These are phyloP conservation scores for Scortechinia acanthostroma DNA, from an alignment of 2,329 filamentous ascomycete genomes.

Conservation along the genomic window DNA sequence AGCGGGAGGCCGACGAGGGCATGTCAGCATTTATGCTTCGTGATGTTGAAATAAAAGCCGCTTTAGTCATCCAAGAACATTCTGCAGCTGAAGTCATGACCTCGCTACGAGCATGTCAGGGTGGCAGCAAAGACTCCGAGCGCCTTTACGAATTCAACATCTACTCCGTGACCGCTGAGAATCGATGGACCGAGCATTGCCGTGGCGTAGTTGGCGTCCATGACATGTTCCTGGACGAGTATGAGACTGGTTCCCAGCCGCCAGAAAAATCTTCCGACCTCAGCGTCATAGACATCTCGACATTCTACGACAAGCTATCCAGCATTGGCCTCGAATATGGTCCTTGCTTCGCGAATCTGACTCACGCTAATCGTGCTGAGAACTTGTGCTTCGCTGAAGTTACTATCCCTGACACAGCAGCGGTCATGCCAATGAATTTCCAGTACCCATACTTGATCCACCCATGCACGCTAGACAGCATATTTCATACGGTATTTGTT, in stretches of 20 bases:
- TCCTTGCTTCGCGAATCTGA: conserved; percentile 38
- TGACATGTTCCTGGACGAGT: conserved; percentile 24
- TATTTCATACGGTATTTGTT: conserved; percentile 30
- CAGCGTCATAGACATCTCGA: conserved; percentile 12
- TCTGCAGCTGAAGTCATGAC: conserved; percentile 21
- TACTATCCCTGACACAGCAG: conserved; percentile 29
- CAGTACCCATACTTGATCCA: conserved; percentile 34
- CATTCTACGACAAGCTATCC: conserved; percentile 32
- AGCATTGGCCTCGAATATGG: conserved; percentile 40
- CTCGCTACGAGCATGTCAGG: conserved; percentile 30
- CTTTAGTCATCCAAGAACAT: conserved; percentile 10
- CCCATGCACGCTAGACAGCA: conserved; percentile 34
- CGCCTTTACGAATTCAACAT: conserved; percentile 48
- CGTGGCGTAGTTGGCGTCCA: conserved; percentile 37
- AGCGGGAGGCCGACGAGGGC: not conserved
- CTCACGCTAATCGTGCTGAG: conserved; percentile 29
- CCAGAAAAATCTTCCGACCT: no score
- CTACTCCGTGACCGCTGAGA: conserved; percentile 38
- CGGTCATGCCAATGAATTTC: conserved; percentile 32
- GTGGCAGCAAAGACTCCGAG: conserved; percentile 30
- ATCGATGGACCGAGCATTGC: conserved; percentile 52
- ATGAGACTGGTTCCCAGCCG: no score
- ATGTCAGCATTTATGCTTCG: not conserved
- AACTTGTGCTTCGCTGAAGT: conserved; percentile 20
- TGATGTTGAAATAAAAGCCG: not conserved